Evolutionary conservation across 2,329 filamentous ascomycete species (phyloP), one percentile per base, ranked within the genome.

Genomic region (Aspergillus arachidicola): DNA sequence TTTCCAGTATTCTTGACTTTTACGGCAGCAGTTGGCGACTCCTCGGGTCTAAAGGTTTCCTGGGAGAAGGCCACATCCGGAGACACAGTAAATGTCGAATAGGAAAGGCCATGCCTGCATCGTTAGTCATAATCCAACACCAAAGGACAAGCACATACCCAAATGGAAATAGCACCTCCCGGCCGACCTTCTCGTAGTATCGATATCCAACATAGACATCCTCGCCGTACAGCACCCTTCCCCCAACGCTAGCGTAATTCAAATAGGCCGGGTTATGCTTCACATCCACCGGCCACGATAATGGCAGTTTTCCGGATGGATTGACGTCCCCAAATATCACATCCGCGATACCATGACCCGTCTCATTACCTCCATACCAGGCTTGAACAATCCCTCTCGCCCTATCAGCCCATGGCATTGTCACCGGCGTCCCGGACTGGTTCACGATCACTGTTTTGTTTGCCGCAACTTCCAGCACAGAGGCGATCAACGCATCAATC

Each of bases 361-460:
- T 90, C 79, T 94, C 91, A 69, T 94, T 91, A 16, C 92, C 91
- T 63, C 91, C 90, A 70, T 93, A 94, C 91, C 91, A 94, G 3
- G 90, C 90, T 71, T 93, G 90, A 1, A 93, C 73, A 1, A 93
- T 80, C 2, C 86, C 85, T 4, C 77, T 78, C 1, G 78, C 77
- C 38, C 76, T 72, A n/a, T 77, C 71, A 6, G 70, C 73, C 76
- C 81, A 81, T 0, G 80, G 81, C 73, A 83, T 81, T 4, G 78
- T 81, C 6, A 84, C 77, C 0, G 91, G 90, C 0, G 90, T 91
- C 32, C 91, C 91, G 0, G 89, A 91, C 69, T 93, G 91, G 73
- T 91, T 88, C 3, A 93, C 88, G 1, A 94, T 86, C 3, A 87
- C 86, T 0, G 89, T 90, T 53, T 58, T 68, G 58, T 88, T 87